These are phyloP conservation scores for Oryza australiensis DNA, from an alignment of 176 grass and related monocot species.

Conservation along the genomic window DNA sequence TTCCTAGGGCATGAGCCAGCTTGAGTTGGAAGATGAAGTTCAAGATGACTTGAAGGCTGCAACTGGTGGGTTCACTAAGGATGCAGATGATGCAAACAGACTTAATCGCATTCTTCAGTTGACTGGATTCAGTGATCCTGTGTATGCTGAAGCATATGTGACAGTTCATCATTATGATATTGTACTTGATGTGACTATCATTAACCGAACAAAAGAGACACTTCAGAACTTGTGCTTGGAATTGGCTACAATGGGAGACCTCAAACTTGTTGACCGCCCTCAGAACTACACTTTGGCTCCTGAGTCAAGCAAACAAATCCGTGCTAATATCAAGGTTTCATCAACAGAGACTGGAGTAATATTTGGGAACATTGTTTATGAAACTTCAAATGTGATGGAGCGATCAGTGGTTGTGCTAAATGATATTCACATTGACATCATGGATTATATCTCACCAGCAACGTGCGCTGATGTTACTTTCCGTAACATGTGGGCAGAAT, in stretches of 20 bases:
- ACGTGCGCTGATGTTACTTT: slow-evolving; percentile 57
- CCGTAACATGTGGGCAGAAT: slow-evolving; percentile 76
- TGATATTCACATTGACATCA: slow-evolving; percentile 73
- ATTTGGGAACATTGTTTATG: slow-evolving; percentile 71
- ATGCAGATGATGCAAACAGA: slow-evolving; percentile 45
- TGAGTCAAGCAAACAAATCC: slow-evolving; percentile 60
- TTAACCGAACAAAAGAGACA: slow-evolving; percentile 63
- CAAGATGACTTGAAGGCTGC: slow-evolving; percentile 68
- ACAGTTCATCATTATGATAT: slow-evolving; percentile 73
- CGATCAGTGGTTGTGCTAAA: slow-evolving; percentile 64
- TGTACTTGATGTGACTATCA: slow-evolving; percentile 66
- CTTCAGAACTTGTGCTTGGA: slow-evolving; percentile 75
- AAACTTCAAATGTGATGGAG: slow-evolving; percentile 65
- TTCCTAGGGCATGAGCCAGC: slow-evolving; percentile 62
- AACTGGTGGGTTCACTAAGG: slow-evolving; percentile 63
- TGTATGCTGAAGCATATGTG: slow-evolving; percentile 68
- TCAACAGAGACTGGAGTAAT: slow-evolving; percentile 67
- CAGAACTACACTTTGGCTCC: slow-evolving; percentile 66
- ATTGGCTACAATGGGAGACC: slow-evolving; percentile 65
- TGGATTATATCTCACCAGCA: slow-evolving; percentile 73
- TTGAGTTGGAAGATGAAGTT: slow-evolving; percentile 67
- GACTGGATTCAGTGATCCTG: slow-evolving; percentile 64
- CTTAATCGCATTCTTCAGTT: slow-evolving; percentile 62
- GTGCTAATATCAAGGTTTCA: slow-evolving; percentile 68
- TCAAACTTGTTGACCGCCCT: slow-evolving; percentile 64